Evolutionary conservation across 805 yeast species (phyloP), one percentile per base, ranked within the genome.

Genomic region (Candida coleopterorum): DNA sequence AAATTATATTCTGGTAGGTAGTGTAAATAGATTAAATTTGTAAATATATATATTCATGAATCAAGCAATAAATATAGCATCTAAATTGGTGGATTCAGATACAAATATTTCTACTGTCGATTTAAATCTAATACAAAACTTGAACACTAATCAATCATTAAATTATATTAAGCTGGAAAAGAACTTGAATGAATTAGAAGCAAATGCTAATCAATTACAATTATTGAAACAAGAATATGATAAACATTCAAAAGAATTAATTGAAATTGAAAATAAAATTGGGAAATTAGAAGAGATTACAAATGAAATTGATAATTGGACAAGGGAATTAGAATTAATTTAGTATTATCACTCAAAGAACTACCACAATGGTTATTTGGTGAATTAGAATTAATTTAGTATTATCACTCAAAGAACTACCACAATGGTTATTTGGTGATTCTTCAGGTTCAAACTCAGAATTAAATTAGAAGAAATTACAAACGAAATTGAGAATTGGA

Each of bases 231-330:
- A 37, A 16, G 70, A 65, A 39, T 55, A 58, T 45, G 38, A 40
- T 9, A 32, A 38, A 34, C 52, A 52, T 38, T 38, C 32, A 15
- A 48, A 37, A 38, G 49, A 47, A 37, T 44, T 54, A 40, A 60
- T 43, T 17, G 53, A 51, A 3, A 52, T 71, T 11, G 68, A 62
- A 28, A 29, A 39, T 6, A 52, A 64, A 36, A 63, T 73, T 2
- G 58, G 52, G 3, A 62, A 63, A 25, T 52, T 78, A 22, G 76
- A 72, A 32, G 53, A 49, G 2, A 44, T 83, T 3, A 68, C 74
- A 9, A 56, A 59, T 17, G 88, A 84, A 44, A 48, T 84, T 24
- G 85, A 81, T 39, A 73, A 69, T 41, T 79, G 83, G 75, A 68
- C 80, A 5, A 55, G 62, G 18, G 85, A 79, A 46, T 47, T 80